Percentiles rank a stretch among this genome's conserved stretches.
Conservation (phyloP, 2,329 filamentous ascomycete species). For the Calonectria hawksworthii region DNA sequence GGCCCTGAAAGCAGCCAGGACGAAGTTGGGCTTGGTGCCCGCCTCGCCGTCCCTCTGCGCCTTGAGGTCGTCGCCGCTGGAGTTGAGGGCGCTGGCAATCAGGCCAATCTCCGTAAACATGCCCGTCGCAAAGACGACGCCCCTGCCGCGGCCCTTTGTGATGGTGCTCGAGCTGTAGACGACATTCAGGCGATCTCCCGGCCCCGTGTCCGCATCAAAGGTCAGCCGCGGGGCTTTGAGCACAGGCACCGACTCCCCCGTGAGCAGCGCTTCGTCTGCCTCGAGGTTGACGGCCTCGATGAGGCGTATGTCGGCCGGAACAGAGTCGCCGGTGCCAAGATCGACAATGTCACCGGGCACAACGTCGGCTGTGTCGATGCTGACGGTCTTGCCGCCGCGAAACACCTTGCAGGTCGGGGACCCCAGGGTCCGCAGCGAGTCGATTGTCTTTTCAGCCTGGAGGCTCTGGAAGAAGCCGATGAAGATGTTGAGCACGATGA, state of each 20-base stretch:
- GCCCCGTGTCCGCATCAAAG: constrained; percentile 51
- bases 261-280: constrained; percentile 73
- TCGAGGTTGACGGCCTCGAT: constrained; percentile 72
- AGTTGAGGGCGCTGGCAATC: constrained; percentile 62
- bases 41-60: background rate
- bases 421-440: constrained; percentile 53
- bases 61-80: constrained; percentile 31
- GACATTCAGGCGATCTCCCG: constrained; percentile 70
- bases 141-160: constrained; percentile 70
- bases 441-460: constrained; percentile 58
- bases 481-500: constrained; percentile 66
- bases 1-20: constrained; percentile 1
- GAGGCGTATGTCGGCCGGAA: constrained; percentile 68
- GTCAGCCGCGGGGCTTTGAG: constrained; percentile 61
- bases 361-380: constrained; percentile 53
- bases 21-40: background rate
- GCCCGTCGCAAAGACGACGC: constrained; percentile 71
- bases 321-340: constrained; percentile 65
- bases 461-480: constrained; percentile 62
- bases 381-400: constrained; percentile 52
- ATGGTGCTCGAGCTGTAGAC: constrained; percentile 71
- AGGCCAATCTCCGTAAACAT: constrained; percentile 72
- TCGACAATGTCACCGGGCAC: constrained; percentile 69
- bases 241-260: constrained; percentile 71
- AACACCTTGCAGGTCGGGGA: constrained; percentile 55